Evolutionary conservation across 371 early-diverging fungal genomes (phyloP), one percentile per base, ranked within the genome.

Genomic region (Mortierella sp.): DNA sequence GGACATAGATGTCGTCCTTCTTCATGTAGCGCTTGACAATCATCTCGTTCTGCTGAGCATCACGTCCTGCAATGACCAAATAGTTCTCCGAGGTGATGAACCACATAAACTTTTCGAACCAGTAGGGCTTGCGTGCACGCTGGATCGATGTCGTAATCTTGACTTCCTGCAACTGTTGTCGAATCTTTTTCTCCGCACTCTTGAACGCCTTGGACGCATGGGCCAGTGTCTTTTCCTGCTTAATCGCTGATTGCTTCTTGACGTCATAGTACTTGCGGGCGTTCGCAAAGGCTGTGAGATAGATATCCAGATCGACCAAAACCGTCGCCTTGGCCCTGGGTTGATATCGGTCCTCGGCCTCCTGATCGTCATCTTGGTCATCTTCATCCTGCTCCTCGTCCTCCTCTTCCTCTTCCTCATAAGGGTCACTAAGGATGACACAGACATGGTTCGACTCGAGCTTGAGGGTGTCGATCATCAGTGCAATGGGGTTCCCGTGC

Each of bases 81-180:
- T 96, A 96, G 73, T 97, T 96, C 82, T 99, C 99, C 0, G 97
- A 96, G 7, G 97, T 95, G 45, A 99, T 92, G 84, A 99, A 99
- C 99, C 99, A 99, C 70, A 96, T 81, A 83, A 99, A 99, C 91
- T 99, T 99, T 89, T 99, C 99, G 91, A 99, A 99, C 99, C 99
- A 99, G 70, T 94, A 97, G 3, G 97, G 95, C 78, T 97, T 98
- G 80, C 99, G 96, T 65, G 95, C 93, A 84, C 96, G 94, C 74
- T 92, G 94, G 80, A 97, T 96, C 24, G 94, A 90, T 0, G 95
- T 92, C 9, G 94, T 95, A 34, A 94, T 94, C 77, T 93, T 94
- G 73, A 91, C 92, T 55, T 94, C 92, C 77, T 95, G 93, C 44
- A 97, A 86, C 75, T 98, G 97, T 58, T 94, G 90, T 45, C 91